Evolutionary conservation across 768 basidiomycete genomes (phyloP).

Genomic region (Pleurotus ostreatus): DNA sequence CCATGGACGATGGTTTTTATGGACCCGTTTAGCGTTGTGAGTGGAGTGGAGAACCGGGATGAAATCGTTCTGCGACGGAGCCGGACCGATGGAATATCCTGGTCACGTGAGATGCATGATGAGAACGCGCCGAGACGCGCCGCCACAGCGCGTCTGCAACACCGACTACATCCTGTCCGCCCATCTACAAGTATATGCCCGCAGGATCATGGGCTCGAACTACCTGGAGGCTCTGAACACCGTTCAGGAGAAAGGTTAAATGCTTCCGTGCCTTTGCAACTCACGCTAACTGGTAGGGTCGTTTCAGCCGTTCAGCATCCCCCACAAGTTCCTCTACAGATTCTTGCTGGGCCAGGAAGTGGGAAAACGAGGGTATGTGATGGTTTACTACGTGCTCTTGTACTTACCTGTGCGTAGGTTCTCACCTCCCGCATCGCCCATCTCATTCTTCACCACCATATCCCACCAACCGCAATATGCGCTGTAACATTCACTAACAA

Average conservation of each 20-base stretch:
- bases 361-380: slow-evolving; percentile 59
- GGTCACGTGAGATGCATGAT: too few species aligned
- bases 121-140: too few species aligned
- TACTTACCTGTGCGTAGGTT: slow-evolving; percentile 32
- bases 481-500: slow-evolving; percentile 90
- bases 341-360: slow-evolving; percentile 76
- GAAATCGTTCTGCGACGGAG: too few species aligned
- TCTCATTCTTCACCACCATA: slow-evolving; percentile 48
- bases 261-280: not conserved
- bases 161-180: too few species aligned
- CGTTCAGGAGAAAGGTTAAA: slow-evolving; percentile 35
- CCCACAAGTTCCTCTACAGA: slow-evolving; percentile 64
- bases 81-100: too few species aligned
- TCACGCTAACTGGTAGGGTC: not conserved
- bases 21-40: too few species aligned
- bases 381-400: not conserved
- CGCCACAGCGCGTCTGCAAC: too few species aligned
- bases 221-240: slow-evolving; percentile 26
- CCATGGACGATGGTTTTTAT: too few species aligned
- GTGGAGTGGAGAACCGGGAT: too few species aligned
- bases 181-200: too few species aligned
- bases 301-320: slow-evolving; percentile 60
- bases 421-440: slow-evolving; percentile 67
- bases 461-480: slow-evolving; percentile 59
- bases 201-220: not conserved